These are phyloP conservation scores for Thielaviopsis ethacetica DNA, from an alignment of 2,329 filamentous ascomycete species.

Conservation along the genomic window DNA sequence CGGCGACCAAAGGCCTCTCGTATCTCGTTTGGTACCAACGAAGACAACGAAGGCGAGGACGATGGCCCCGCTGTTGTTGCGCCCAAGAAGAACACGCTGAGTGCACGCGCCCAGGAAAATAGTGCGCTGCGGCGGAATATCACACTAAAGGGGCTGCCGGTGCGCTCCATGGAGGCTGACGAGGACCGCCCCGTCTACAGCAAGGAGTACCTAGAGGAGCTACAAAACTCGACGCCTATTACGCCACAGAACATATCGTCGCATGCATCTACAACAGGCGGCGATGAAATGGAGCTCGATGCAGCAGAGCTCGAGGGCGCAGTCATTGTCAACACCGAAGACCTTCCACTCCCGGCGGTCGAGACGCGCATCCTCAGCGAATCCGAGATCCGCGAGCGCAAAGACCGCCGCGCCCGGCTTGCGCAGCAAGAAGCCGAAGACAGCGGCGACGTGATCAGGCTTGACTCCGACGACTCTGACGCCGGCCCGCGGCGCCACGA, in stretches of 20 bases:
- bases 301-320: slow-evolving; percentile 46
- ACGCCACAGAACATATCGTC: slow-evolving; percentile 50
- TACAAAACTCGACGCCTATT: slow-evolving; percentile 72
- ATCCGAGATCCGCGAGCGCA: slow-evolving; percentile 78
- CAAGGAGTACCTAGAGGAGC: slow-evolving; percentile 70
- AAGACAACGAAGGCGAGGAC: slow-evolving; percentile 35
- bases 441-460: slow-evolving; percentile 34
- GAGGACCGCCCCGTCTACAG: slow-evolving; percentile 66
- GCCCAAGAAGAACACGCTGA: slow-evolving; percentile 50
- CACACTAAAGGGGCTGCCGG: slow-evolving; percentile 32
- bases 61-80: slow-evolving; percentile 38
- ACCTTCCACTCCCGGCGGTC: slow-evolving; percentile 18
- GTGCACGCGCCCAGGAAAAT: slow-evolving; percentile 48
- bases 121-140: slow-evolving; percentile 42
- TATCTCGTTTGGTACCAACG: slow-evolving; percentile 57
- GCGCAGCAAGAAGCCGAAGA: slow-evolving; percentile 50
- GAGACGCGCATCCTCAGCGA: slow-evolving; percentile 54
- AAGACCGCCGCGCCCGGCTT: slow-evolving; percentile 68
- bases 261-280: slow-evolving; percentile 25
- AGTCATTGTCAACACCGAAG: slow-evolving; percentile 40
- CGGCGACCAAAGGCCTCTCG: slow-evolving; percentile 50
- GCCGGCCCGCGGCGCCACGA: slow-evolving; percentile 21
- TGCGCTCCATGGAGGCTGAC: slow-evolving; percentile 40
- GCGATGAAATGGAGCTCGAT: slow-evolving; percentile 39
- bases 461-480: slow-evolving; percentile 33